phyloP scores from a whole-genome alignment of 75 land plant genomes.

The Cupressus sempervirens region DNA sequence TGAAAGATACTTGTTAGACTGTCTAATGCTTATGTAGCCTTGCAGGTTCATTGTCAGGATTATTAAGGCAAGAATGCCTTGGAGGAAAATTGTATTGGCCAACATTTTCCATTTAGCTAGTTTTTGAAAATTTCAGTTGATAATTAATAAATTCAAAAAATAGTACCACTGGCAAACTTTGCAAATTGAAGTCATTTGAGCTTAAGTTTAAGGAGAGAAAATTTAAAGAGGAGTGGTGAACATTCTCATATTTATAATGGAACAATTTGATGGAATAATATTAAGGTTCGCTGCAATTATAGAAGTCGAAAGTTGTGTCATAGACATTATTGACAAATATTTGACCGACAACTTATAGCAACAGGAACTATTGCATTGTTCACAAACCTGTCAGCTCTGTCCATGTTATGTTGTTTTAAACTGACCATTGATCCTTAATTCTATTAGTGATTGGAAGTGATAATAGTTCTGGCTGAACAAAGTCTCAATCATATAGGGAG shows the following conservation, averaged over 20 bases:
- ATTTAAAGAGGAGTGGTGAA: not conserved
- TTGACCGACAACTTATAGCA: not conserved
- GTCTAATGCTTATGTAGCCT: not conserved
- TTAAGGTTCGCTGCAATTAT: not conserved
- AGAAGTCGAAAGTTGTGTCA: not conserved
- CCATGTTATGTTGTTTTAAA: not conserved
- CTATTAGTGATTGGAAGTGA: not conserved
- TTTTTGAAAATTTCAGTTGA: constrained; percentile 1
- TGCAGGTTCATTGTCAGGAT: not conserved
- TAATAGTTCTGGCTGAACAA: not conserved
- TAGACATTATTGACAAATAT: not conserved
- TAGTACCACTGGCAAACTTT: not conserved
- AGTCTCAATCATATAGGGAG: not conserved
- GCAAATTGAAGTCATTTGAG: not conserved
- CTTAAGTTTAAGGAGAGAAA: not conserved
- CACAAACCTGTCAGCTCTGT: not conserved
- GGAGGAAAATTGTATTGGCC: not conserved
- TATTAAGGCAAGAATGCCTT: not conserved
- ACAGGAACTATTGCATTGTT: not conserved
- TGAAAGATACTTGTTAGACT: not conserved
- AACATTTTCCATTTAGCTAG: not conserved
- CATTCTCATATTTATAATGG: not conserved
- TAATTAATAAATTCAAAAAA: not conserved
- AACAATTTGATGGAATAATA: not conserved
- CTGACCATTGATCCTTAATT: not conserved